Base-by-base conservation (phyloP, 2,329 filamentous ascomycete genomes). In the Fusarium sororula region DNA sequence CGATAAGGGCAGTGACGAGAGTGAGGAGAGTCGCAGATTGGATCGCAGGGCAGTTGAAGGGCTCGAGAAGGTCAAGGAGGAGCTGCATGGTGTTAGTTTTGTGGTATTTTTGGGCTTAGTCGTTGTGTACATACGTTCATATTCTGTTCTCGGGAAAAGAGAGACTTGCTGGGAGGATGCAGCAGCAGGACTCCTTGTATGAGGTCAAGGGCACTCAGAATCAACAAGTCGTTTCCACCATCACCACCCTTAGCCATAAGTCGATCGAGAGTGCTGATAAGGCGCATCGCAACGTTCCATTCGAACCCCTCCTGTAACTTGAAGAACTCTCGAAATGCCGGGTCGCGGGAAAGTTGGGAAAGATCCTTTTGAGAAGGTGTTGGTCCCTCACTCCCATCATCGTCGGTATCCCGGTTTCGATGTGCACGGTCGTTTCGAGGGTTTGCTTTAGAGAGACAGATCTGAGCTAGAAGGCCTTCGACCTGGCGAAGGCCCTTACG, bases 281-380 rank as follows among this genome's bases (percentile, higher is more conserved):
- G 88, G 69, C 95, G 91, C 84, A 94, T 91, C 20, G 94, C 92
- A 63, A 98, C 94, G 84, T 99, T 99, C 93, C 95, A 98, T 85
- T 98, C 94, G 81, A 99, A 99, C 6, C 95, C 94, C 80, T 98
- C 95, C 82, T 99, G 96, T 75, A 98, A 83, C 82, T 97, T 94
- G 86, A 98, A 98, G 86, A 98, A 98, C 83, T 98, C 95, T 75
- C 94, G 88, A 81, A 98, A 98, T 26, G 95, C 96, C 26, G 93
- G 94, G 82, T 98, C 96, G 73, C 92, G 90, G 57, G 90, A 88
- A 72, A 98, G 85, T 65, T 94, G 91, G 28, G 85, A 85, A 56
- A 98, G 87, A 20, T 87, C 87, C 83, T 94, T 95, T 59, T 83
- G 82, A 15, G 85, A 83, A 7, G 85, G 84, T 11, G 81, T 76